Conservation (phyloP, 2,329 filamentous ascomycete genomes). For the Beauveria sp. region DNA sequence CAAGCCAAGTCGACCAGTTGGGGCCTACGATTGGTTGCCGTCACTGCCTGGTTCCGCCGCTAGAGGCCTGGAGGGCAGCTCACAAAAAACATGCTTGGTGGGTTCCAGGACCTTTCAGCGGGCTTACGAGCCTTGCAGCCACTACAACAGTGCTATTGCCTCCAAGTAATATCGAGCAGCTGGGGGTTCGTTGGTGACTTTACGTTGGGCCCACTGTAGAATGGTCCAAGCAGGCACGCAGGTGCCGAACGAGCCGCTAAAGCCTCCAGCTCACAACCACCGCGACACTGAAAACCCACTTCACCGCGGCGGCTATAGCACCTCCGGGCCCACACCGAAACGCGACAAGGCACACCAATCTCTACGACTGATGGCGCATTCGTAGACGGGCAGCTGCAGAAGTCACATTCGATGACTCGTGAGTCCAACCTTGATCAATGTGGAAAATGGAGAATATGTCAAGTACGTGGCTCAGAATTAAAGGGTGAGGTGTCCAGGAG, state of each 20-base stretch:
- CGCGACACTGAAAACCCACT: background rate
- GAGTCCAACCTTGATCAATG: background rate
- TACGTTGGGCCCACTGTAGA: background rate
- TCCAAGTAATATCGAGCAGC: no score
- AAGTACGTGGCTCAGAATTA: background rate
- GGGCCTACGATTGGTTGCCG: background rate
- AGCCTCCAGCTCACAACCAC: background rate
- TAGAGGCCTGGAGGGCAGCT: background rate
- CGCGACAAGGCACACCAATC: background rate
- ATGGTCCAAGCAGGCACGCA: background rate
- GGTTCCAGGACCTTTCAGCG: background rate
- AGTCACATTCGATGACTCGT: background rate
- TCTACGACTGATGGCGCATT: background rate
- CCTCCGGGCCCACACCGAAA: slow-evolving; percentile 4
- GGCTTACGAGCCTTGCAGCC: background rate
- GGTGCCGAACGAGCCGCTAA: slow-evolving; percentile 3
- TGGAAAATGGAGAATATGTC: no score
- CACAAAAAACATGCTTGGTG: background rate
- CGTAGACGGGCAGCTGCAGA: background rate
- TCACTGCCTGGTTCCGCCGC: slow-evolving; percentile 1
- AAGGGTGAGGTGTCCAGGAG: no score
- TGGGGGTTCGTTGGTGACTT: no score
- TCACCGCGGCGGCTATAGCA: slow-evolving; percentile 7
- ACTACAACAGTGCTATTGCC: background rate
- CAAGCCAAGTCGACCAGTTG: slow-evolving; percentile 1